Conservation (phyloP, 2,329 filamentous ascomycete genomes). For the Rasamsonia emersonii region DNA sequence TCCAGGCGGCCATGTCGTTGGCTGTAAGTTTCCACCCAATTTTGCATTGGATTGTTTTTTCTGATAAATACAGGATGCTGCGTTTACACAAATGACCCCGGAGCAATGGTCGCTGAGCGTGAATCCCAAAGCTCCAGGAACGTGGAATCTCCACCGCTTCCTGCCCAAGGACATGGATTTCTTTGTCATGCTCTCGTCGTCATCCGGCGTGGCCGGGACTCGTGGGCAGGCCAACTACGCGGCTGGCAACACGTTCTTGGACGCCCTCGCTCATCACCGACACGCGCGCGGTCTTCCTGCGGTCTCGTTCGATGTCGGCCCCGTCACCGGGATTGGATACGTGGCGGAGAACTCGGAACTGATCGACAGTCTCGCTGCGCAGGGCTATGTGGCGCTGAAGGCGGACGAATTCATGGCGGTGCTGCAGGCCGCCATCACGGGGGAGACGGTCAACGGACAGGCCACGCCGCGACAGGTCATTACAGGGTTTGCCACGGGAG, state of each 20-base stretch:
- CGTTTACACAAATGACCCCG: conserved; percentile 23
- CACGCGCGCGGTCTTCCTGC: conserved; percentile 13
- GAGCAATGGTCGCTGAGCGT: conserved; percentile 11
- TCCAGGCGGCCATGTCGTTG: conserved; percentile 15
- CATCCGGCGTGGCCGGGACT: conserved; percentile 19
- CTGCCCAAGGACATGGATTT: conserved; percentile 18
- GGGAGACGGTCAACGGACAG: neutral
- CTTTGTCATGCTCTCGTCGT: conserved; percentile 28
- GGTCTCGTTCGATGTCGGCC: conserved; percentile 16
- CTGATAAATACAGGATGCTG: conserved; percentile 10
- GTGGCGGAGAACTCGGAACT: conserved; percentile 7
- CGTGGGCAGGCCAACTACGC: conserved; percentile 23
- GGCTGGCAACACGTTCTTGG: conserved; percentile 30
- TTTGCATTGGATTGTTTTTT: no score
- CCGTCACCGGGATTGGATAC: conserved; percentile 16
- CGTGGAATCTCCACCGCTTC: conserved; percentile 18
- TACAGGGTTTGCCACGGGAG: neutral
- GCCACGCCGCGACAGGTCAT: neutral
- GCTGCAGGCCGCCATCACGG: conserved; percentile 5
- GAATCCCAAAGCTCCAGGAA: conserved; percentile 18
- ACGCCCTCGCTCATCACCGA: conserved; percentile 15
- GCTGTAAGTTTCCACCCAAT: conserved; percentile 16
- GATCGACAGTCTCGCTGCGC: neutral
- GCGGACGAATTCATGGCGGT: conserved; percentile 6
- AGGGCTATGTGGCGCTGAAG: neutral